Conservation (phyloP, 2,329 filamentous ascomycete species). For the Stenocarpella maydis region DNA sequence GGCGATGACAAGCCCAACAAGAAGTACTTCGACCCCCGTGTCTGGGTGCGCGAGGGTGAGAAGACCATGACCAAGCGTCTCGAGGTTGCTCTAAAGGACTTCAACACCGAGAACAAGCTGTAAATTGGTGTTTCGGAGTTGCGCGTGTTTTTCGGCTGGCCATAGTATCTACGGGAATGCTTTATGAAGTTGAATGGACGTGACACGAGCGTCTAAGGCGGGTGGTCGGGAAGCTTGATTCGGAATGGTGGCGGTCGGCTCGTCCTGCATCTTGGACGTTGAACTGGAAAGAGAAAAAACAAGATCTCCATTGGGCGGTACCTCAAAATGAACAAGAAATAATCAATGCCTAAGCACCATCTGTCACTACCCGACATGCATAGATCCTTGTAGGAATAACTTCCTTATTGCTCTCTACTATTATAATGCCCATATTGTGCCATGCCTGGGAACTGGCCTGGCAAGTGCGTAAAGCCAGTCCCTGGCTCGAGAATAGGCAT, state of each 20-base stretch:
- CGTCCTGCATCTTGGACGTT: conserved; percentile 24
- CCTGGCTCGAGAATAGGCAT: not conserved
- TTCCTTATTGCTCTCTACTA: not conserved
- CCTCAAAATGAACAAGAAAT: conserved; percentile 23
- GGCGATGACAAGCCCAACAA: conserved; percentile 96
- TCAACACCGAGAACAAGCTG: conserved; percentile 83
- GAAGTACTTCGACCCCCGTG: conserved; percentile 90
- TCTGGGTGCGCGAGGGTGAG: conserved; percentile 97
- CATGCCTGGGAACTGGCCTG: not conserved
- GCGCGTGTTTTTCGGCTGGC: not conserved
- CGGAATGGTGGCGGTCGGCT: not conserved
- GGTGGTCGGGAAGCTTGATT: conserved; percentile 9
- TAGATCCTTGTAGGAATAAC: too few relatives aligned
- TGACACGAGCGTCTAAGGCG: conserved; percentile 12
- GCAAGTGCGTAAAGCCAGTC: not conserved
- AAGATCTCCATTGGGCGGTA: conserved; percentile 8
- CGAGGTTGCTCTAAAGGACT: conserved; percentile 84
- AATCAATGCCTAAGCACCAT: conserved; percentile 2
- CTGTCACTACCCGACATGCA: not conserved
- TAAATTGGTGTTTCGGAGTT: conserved; percentile 54
- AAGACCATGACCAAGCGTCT: conserved; percentile 93
- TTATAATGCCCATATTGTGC: not conserved
- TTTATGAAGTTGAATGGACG: conserved; percentile 10
- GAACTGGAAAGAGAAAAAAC: conserved; percentile 19
- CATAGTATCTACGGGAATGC: not conserved